Evolutionary conservation across 768 basidiomycete genomes (phyloP).

Genomic region (Lentinula sp.): DNA sequence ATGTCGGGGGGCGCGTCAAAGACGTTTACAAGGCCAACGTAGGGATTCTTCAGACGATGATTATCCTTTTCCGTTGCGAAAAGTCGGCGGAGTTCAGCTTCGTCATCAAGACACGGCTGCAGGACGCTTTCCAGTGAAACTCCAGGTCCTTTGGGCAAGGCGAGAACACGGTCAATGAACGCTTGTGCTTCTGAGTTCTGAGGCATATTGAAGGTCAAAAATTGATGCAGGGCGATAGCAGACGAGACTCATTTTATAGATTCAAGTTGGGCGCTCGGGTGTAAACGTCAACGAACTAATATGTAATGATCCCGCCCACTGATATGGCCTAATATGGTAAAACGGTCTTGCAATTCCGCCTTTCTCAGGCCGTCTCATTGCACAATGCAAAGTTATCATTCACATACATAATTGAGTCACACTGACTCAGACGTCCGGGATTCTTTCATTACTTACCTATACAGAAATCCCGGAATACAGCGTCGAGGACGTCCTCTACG

Average conservation of each 20-base stretch:
- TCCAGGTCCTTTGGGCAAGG: conserved; percentile 13
- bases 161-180: conserved; percentile 15
- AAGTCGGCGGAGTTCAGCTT: conserved; percentile 46
- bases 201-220: not conserved
- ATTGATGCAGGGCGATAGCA: not conserved
- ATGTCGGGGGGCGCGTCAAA: conserved; percentile 45
- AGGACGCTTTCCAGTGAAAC: conserved; percentile 38
- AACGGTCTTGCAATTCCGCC: no score
- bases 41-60: conserved; percentile 35
- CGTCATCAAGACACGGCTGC: conserved; percentile 52
- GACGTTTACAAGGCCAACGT: conserved; percentile 56
- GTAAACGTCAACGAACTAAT: no score
- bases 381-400: no score
- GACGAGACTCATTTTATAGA: not conserved
- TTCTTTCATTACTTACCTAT: conserved; percentile 62
- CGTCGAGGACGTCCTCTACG: conserved; percentile 79
- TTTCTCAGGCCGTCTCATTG: no score
- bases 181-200: conserved; percentile 13
- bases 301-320: no score
- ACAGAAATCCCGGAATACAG: conserved; percentile 82
- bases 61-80: conserved; percentile 49
- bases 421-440: no score
- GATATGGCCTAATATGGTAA: no score
- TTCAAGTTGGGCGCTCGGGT: not conserved
- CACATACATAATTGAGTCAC: no score